Base-by-base conservation (phyloP, 2,329 filamentous ascomycete species). In the Cordyceps fumosorosea region DNA sequence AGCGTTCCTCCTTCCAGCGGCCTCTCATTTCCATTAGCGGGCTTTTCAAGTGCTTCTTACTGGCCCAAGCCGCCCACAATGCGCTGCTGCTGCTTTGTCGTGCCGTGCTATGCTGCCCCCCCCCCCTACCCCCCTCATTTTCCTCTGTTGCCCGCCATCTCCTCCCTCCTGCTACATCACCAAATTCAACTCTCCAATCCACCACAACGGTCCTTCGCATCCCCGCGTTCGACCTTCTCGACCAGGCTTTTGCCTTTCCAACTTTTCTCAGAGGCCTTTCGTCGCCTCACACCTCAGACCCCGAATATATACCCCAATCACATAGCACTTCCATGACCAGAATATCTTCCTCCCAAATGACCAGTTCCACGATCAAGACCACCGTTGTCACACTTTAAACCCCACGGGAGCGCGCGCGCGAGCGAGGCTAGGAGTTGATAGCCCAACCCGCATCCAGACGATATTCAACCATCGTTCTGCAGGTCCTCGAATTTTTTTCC, bases 381-480 rank as follows among this genome's bases (percentile, higher is more conserved):
- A 76, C 73, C 73, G 77, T 77, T 80, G 82, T 81, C 84, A 87
- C 84, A 81, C 85, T 88, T 87, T 88, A 84, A 88, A 84, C 77
- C 81, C 80, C 80, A 86, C 84, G 85, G 83, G 83, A 85, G 80
- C 78, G 81, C 57, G 57, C 80, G 81, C 78, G 81, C 80, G 81
- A 84, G 82, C 76, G 81, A 84, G 81, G 74, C 67, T 64, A 63
- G 51, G 56, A 63, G 50, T 55, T 56, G 63, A 62, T 40, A 64
- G 58, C 56, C 45, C 20, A 60, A 63, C 51, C 51, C 48, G 56
- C 51, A 54, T 45, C 53, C 73, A 77, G 76, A 75, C 80, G 80
- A 83, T 83, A 75, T 78, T 84, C 82, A 84, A 84, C 80, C 77
- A 83, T 84, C 81, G 77, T 79, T 76, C 78, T 79, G 76, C 67